phyloP scores from a whole-genome alignment of 805 yeast species.

The Candida pseudofarinosa region DNA sequence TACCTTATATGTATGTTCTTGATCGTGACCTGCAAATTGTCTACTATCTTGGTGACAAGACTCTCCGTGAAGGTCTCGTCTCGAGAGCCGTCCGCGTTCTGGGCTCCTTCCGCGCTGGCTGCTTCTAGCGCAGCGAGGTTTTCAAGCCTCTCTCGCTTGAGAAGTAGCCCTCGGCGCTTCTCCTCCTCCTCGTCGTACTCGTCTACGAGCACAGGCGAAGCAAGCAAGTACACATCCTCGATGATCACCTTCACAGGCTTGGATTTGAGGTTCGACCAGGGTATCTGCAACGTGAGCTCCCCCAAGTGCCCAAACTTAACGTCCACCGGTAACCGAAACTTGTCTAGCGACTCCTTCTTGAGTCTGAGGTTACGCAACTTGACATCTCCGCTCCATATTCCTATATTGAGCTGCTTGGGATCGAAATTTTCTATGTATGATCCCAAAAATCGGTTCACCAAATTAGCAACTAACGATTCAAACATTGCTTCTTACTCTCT shows the following conservation, averaged over 20 bases:
- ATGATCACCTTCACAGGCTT: slow-evolving; percentile 87
- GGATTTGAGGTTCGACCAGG: slow-evolving; percentile 92
- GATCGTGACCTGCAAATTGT: slow-evolving; percentile 86
- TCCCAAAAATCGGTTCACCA: slow-evolving; percentile 60
- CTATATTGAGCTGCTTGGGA: slow-evolving; percentile 90
- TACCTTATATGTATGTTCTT: slow-evolving; percentile 88
- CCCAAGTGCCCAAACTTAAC: slow-evolving; percentile 90
- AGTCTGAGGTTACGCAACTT: slow-evolving; percentile 71
- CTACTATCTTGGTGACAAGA: slow-evolving; percentile 83
- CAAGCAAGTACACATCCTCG: slow-evolving; percentile 81
- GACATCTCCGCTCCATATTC: slow-evolving; percentile 97
- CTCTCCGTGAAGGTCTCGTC: slow-evolving; percentile 85
- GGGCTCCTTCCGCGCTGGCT: slow-evolving; percentile 23
- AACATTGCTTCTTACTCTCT: slow-evolving; percentile 37
- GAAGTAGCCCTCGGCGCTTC: slow-evolving; percentile 54
- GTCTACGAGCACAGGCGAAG: slow-evolving; percentile 63
- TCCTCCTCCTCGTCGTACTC: slow-evolving; percentile 56
- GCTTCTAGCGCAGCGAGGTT: slow-evolving; percentile 62
- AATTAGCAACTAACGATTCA: slow-evolving; percentile 61
- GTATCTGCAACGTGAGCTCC: slow-evolving; percentile 82
- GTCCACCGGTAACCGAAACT: slow-evolving; percentile 79
- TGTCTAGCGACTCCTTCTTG: slow-evolving; percentile 85
- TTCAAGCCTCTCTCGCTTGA: slow-evolving; percentile 62
- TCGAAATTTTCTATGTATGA: slow-evolving; percentile 91
- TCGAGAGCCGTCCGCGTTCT: slow-evolving; percentile 31